Evolutionary conservation across 2,329 filamentous ascomycete species (phyloP).

Genomic region (Aspergillus flavus): DNA sequence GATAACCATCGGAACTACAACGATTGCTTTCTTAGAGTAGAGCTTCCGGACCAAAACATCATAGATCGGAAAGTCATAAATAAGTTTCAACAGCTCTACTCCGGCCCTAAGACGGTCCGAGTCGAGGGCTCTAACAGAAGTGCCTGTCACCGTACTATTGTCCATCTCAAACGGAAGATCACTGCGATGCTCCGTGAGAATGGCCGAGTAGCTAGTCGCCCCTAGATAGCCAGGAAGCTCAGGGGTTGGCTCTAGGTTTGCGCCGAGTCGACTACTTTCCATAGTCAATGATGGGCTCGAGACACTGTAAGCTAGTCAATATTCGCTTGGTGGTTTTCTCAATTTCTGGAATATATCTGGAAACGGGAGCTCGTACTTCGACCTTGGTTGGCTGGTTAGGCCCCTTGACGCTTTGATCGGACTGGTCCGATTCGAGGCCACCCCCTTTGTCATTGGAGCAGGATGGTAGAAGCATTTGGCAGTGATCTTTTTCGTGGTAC

Average conservation of each 20-base stretch:
- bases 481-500: slow-evolving; percentile 31
- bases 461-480: slow-evolving; percentile 42
- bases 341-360: not conserved
- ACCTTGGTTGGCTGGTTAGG: slow-evolving; percentile 23
- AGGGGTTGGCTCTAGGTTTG: slow-evolving; percentile 27
- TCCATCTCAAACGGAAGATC: slow-evolving; percentile 38
- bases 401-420: slow-evolving; percentile 17
- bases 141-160: slow-evolving; percentile 19
- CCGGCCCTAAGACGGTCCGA: slow-evolving; percentile 33
- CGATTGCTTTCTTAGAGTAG: slow-evolving; percentile 27
- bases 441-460: slow-evolving; percentile 41
- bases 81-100: slow-evolving; percentile 32
- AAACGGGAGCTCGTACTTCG: slow-evolving; percentile 22
- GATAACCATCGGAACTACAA: slow-evolving; percentile 27
- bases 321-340: not conserved
- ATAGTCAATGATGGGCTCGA: slow-evolving; percentile 27
- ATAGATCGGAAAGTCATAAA: slow-evolving; percentile 30
- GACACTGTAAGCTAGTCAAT: slow-evolving; percentile 19
- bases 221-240: slow-evolving; percentile 37
- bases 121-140: slow-evolving; percentile 23
- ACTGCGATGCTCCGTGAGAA: slow-evolving; percentile 36
- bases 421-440: slow-evolving; percentile 15
- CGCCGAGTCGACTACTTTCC: slow-evolving; percentile 21
- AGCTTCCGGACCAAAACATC: slow-evolving; percentile 30
- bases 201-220: slow-evolving; percentile 38